These are phyloP conservation scores for Mollisiaceae sp. DNA, from an alignment of 2,329 filamentous ascomycete genomes.

Conservation along the genomic window DNA sequence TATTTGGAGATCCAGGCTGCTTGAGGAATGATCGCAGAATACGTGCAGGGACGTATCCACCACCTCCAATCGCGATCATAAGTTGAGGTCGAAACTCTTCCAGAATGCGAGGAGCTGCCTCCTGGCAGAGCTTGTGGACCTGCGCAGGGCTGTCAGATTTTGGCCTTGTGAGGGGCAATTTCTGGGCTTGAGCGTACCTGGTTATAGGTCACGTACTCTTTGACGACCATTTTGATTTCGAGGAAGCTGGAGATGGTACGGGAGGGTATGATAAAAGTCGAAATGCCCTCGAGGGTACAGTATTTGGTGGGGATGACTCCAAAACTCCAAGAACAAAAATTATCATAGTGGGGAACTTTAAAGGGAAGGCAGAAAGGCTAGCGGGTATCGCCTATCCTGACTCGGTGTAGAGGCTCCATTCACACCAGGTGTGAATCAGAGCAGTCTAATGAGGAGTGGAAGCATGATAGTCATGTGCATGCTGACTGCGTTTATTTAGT, in stretches of 20 bases:
- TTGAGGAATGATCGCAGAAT: slow-evolving; percentile 98
- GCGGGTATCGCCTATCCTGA: slow-evolving; percentile 30
- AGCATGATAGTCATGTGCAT: neutral
- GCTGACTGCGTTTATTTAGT: neutral
- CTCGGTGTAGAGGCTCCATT: neutral
- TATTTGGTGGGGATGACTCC: slow-evolving; percentile 23
- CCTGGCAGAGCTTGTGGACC: slow-evolving; percentile 97
- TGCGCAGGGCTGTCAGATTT: slow-evolving; percentile 47
- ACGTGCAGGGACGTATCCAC: slow-evolving; percentile 94
- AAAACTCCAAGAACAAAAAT: slow-evolving; percentile 23
- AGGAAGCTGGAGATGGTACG: neutral
- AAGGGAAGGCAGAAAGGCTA: slow-evolving; percentile 25
- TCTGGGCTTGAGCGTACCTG: slow-evolving; percentile 62
- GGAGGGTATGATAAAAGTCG: slow-evolving; percentile 14
- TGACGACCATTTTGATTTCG: slow-evolving; percentile 71
- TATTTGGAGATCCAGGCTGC: slow-evolving; percentile 84
- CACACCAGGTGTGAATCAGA: neutral
- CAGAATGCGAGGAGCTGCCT: slow-evolving; percentile 81
- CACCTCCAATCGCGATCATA: slow-evolving; percentile 97
- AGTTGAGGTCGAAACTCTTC: slow-evolving; percentile 88
- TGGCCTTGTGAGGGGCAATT: slow-evolving; percentile 23
- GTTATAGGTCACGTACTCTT: slow-evolving; percentile 91
- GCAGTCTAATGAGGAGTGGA: neutral
- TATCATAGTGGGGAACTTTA: slow-evolving; percentile 15
- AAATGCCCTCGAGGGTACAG: slow-evolving; percentile 20